Evolutionary conservation across 768 basidiomycete species (phyloP).

Genomic region (Lentinula aciculospora): DNA sequence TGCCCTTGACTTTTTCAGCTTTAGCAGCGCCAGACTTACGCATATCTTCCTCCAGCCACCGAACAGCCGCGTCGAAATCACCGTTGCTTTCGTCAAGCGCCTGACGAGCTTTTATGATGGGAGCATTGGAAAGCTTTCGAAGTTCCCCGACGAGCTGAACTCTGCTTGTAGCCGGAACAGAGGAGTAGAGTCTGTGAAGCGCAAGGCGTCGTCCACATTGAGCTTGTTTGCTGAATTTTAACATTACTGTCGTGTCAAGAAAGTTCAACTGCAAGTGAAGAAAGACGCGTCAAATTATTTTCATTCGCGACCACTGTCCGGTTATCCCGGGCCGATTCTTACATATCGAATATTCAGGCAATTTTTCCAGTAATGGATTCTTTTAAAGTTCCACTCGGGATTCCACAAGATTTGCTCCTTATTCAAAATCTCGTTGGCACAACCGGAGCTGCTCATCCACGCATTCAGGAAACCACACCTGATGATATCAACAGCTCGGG

Average conservation of each 20-base stretch:
- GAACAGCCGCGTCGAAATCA: conserved; percentile 66
- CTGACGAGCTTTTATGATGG: conserved; percentile 84
- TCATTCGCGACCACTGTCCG: background rate
- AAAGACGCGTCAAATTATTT: conserved; percentile 1
- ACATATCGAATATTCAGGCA: background rate
- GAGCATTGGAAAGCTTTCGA: conserved; percentile 74
- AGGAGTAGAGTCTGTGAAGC: conserved; percentile 43
- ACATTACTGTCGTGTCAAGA: conserved; percentile 9
- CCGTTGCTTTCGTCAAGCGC: conserved; percentile 74
- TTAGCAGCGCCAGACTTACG: conserved; percentile 67
- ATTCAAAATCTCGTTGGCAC: conserved; percentile 61
- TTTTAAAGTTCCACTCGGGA: conserved; percentile 56
- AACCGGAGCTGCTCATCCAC: conserved; percentile 9
- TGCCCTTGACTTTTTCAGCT: conserved; percentile 77
- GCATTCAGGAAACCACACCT: background rate
- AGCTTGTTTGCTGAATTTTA: conserved; percentile 13
- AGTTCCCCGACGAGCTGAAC: conserved; percentile 81
- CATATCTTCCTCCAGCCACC: conserved; percentile 79
- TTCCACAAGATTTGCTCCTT: conserved; percentile 72
- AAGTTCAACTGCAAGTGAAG: too few relatives aligned
- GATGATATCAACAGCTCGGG: conserved; percentile 52
- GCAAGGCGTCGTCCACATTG: conserved; percentile 8
- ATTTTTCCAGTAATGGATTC: conserved; percentile 22
- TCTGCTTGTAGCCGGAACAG: conserved; percentile 48
- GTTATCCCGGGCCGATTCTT: background rate